Conservation (phyloP, 2,329 filamentous ascomycete genomes). For the Epicoccum sorghinum region DNA sequence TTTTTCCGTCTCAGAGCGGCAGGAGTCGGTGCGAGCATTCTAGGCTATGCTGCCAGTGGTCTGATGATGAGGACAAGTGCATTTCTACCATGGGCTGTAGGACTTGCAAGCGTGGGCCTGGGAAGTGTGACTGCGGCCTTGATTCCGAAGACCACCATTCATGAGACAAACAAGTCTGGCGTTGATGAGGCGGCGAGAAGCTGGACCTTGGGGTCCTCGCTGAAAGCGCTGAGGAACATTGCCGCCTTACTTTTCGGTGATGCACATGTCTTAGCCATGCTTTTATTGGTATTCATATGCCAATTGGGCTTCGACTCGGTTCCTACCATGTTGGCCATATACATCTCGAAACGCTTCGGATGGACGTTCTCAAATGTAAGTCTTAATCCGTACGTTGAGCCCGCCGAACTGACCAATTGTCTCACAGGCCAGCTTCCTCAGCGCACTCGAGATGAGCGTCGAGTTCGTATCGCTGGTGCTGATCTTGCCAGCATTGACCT, state of each 20-base stretch:
- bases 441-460: slow-evolving; percentile 24
- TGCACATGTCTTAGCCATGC: slow-evolving; percentile 16
- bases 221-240: not conserved
- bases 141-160: slow-evolving; percentile 16
- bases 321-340: slow-evolving; percentile 24
- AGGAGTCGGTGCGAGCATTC: slow-evolving; percentile 21
- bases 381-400: not conserved
- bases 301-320: slow-evolving; percentile 28
- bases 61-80: slow-evolving; percentile 13
- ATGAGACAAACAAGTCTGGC: not conserved
- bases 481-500: slow-evolving; percentile 17
- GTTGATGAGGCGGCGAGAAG: not conserved
- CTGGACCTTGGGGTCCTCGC: slow-evolving; percentile 2
- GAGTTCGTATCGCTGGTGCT: slow-evolving; percentile 20
- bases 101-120: slow-evolving; percentile 8
- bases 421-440: slow-evolving; percentile 23
- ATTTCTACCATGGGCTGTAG: slow-evolving; percentile 23
- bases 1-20: slow-evolving; percentile 25
- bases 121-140: slow-evolving; percentile 10
- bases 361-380: slow-evolving; percentile 28
- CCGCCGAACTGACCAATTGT: not conserved
- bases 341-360: slow-evolving; percentile 25
- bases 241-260: slow-evolving; percentile 12
- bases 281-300: slow-evolving; percentile 20
- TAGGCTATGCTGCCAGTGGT: slow-evolving; percentile 24